Base-by-base conservation (phyloP, 257 asterid species). In the Solanum etuberosum region DNA sequence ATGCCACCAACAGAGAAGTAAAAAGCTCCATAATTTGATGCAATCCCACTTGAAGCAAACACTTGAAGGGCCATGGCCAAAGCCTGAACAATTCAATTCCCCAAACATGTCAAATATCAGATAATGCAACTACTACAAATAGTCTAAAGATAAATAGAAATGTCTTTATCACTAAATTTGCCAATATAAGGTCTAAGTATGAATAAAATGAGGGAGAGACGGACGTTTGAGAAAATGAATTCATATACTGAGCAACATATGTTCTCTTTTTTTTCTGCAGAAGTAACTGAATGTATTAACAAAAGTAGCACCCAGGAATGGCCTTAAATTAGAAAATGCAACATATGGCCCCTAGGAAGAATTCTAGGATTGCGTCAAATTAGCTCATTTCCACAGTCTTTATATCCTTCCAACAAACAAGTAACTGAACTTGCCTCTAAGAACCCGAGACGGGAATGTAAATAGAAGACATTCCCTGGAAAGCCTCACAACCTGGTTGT, bases 61-160 rank as follows among this genome's bases (percentile, higher is more conserved):
- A 93, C 99, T 96, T 96, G 98, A 90, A 96, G 90, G 89, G 87
- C 91, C 93, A 93, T 92, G 12, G 98, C 91, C 70, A 91, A 82
- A 61, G 98, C 98, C 99, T 96, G 95, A 86, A 77, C 84, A 85
- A 81, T 61, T 27, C 27, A 46, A 43, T 7, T 2, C 67, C 63
- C 83, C 84, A 80, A 18, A 80, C 84, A 80, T 27, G 67, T 1
- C 61, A 77, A n/a, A 82, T 57, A 54, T 21, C 54, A 70, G 13
- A 48, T 25, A 25, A 80, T 80, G 29, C 84, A 27, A 80, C 63
- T 46, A 80, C 18, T 34, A 10, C 40, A 80, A 15, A 80, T 46
- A 46, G 65, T n/a, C 27, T 80, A 43, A 80, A 80, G 5, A 46
- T 27, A 80, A 46, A 46, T 40, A 29, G 38, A 25, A 29, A 48